Evolutionary conservation across 1,284 basidiomycete species (phyloP), one percentile per base, ranked within the genome.

Genomic region (Stereum hirsutum): DNA sequence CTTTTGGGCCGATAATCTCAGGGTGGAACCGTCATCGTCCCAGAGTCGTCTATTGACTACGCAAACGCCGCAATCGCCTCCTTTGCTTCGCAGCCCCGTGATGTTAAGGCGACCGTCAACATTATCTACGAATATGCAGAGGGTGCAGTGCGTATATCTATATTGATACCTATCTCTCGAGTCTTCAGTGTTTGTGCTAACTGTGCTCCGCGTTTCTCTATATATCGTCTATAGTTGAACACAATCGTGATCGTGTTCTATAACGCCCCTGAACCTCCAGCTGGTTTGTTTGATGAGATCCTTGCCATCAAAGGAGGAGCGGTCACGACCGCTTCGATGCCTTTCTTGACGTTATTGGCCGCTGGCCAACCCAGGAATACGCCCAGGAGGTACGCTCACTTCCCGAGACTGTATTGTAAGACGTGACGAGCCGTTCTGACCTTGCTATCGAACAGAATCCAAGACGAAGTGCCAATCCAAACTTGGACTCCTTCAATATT

Each of bases 381-480:
- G 27, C 12, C 28, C 5, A 31, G 28, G 28, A 15, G 28, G 43
- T 34, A 44, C 19, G 12, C 32, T 3, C 7, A 10, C 6, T 1
- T 38, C 17, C 19, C 10, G 17, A 26, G 14, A 11, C 14, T 17
- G 12, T 39, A 14, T 32, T 3, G 15, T 8, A 20, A 17, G 41
- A 40, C 19, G 41, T 43, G 42, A 17, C 42, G 76, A 74, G 23
- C 69, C 52, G 0, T 57, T 66, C 10, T 78, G 74, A n/a, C 7
- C 1, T 60, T 28, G n/a, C n/a, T n/a, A n/a, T n/a, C n/a, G n/a
- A n/a, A n/a, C n/a, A 24, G 12, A 7, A 14, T 28, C n/a, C 14
- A n/a, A 12, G 17, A 14, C 39, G 57, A 75, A 46, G 72, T 71
- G 15, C 70, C 73, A 17, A 66, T 72, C 1, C 50, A 76, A 3